These are phyloP conservation scores for Boletales sp. DNA, from an alignment of 768 basidiomycete species.

Conservation along the genomic window DNA sequence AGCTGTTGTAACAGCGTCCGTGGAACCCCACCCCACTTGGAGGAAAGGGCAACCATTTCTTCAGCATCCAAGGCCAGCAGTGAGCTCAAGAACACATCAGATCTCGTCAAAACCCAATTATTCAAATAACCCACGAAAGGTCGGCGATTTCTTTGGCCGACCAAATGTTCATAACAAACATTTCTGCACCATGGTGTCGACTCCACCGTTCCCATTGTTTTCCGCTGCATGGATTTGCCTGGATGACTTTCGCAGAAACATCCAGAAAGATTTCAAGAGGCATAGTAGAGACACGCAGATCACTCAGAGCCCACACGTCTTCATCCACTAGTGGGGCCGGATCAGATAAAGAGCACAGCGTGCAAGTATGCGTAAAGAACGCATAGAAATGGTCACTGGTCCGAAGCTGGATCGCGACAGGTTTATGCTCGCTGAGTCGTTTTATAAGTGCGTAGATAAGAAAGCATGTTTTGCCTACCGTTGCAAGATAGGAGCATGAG, in stretches of 20 bases:
- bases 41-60: neutral
- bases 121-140: neutral
- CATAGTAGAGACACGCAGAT: neutral
- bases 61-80: neutral
- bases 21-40: neutral
- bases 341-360: neutral
- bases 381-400: neutral
- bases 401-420: too few relatives aligned
- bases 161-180: neutral
- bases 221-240: neutral
- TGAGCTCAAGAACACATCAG: neutral
- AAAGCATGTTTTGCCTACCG: neutral
- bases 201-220: neutral
- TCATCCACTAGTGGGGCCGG: neutral
- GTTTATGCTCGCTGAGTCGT: too few relatives aligned
- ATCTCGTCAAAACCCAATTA: neutral
- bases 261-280: neutral
- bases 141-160: neutral
- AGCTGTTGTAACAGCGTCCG: too few relatives aligned
- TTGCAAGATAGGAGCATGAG: neutral
- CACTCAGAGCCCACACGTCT: neutral
- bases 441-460: neutral
- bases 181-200: neutral
- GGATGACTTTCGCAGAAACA: neutral
- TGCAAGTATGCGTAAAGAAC: neutral